Base-by-base conservation (phyloP, 139 green algal species). In the Chlorella sorokiniana region DNA sequence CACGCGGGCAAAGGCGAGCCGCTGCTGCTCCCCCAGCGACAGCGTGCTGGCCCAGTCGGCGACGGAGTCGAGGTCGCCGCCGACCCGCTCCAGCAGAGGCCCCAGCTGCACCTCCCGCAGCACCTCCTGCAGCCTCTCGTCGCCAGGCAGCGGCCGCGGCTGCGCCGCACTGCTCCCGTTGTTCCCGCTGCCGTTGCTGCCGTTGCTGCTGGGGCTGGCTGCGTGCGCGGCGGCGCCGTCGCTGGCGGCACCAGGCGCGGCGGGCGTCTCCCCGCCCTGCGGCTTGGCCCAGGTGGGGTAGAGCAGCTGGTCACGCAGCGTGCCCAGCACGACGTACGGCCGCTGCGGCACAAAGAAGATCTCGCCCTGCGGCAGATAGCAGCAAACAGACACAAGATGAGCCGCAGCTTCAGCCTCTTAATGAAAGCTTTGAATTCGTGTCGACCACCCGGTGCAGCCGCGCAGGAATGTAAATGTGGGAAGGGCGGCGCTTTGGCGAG, bases 21-120 rank as follows among this genome's bases (percentile, higher is more conserved):
- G 91, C 91, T 99, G 96, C 90, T 99, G 96, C 92, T 99, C 96
- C 27, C 96, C 96, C 45, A 99, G 83, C 1, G 94, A 98, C 62
- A 99, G 85, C 20, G 91, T 90, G 62, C 75, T 83, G 20, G 91
- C 83, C 96, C 96, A 99, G 72, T 99, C 96, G 1, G 91, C 89
- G 18, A 91, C 81, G 1, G 82, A 40, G 80, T 97, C 92, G 44
- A 98, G 85, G 9, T 69, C 67, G 62, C 82, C 70, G 41, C 59
- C 72, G 3, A 89, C 42, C 61, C 85, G 71, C 1, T 84, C 51
- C 54, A 86, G 29, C 64, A 86, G 56, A 29, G 54, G 23, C 31
- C 51, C 42, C 64, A 89, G 76, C 62, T 78, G 92, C 48, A 96
- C 94, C 40, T 68, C 72, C 68, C 78, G 41, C 75, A 97, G 86